A percentile compares a stretch with the other conserved stretches of the same genome.
These are phyloP conservation scores for Aspergillus proliferans DNA, from an alignment of 2,329 filamentous ascomycete genomes.

Conservation along the genomic window DNA sequence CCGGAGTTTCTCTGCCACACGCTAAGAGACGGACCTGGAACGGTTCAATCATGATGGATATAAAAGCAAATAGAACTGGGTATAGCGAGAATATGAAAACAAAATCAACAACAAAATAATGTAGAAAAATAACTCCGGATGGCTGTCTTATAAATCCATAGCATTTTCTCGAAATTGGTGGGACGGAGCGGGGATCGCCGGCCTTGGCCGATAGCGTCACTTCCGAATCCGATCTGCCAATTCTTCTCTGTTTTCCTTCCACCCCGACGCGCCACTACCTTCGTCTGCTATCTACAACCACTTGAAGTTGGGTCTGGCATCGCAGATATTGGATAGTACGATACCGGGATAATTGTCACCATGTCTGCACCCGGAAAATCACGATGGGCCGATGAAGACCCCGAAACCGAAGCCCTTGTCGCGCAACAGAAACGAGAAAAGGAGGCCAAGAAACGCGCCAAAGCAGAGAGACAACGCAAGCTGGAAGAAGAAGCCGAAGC, in stretches of 20 bases:
- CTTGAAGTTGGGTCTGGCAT: no score
- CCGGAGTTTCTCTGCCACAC: background rate
- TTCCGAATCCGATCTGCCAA: constrained; percentile 6
- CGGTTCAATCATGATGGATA: constrained; percentile 37
- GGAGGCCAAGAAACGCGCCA: constrained; percentile 79
- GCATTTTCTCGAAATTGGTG: no score
- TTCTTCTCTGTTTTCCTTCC: background rate
- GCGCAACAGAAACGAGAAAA: constrained; percentile 72
- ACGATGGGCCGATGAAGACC: constrained; percentile 80
- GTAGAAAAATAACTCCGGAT: no score
- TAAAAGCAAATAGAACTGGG: background rate
- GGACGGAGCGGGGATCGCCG: background rate
- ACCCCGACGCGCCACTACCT: background rate
- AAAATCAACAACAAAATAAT: background rate
- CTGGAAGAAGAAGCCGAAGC: constrained; percentile 51
- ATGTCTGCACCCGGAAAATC: constrained; percentile 63
- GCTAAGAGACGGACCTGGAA: constrained; percentile 36
- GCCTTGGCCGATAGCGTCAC: constrained; percentile 9
- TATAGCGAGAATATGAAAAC: constrained; percentile 1
- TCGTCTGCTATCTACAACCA: background rate
- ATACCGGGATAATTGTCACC: background rate
- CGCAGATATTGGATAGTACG: background rate
- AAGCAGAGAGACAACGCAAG: constrained; percentile 71
- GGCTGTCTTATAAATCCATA: background rate
- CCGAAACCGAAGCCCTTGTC: constrained; percentile 65